Conservation (phyloP, 2,329 filamentous ascomycete species). For the Gliomastix tumulicola region DNA sequence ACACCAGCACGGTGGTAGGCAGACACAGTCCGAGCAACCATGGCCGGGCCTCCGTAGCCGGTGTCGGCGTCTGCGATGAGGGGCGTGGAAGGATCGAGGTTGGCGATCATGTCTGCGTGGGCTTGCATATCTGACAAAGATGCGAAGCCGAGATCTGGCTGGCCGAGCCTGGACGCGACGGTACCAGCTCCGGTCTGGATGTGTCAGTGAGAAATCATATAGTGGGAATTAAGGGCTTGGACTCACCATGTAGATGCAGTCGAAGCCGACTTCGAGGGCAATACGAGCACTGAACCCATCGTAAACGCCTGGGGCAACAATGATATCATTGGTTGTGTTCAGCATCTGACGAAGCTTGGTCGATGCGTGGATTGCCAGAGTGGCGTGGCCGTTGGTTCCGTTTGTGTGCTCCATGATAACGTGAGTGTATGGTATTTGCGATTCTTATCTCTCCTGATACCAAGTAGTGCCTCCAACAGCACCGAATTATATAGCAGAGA, state of each 20-base stretch:
- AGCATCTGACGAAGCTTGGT: no score
- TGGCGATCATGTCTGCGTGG: conserved; percentile 60
- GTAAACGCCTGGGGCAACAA: conserved; percentile 64
- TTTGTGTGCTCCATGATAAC: no score
- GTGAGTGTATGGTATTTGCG: no score
- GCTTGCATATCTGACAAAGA: conserved; percentile 55
- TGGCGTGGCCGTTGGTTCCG: no score
- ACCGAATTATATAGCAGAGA: no score
- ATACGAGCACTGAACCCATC: conserved; percentile 61
- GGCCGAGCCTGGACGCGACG: conserved; percentile 51
- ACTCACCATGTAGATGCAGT: conserved; percentile 60
- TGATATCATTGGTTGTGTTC: no score
- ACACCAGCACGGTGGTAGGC: conserved; percentile 47
- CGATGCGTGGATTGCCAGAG: no score
- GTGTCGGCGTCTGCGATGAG: conserved; percentile 58
- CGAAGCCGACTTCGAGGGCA: conserved; percentile 54
- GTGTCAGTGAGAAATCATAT: background rate
- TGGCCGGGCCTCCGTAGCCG: conserved; percentile 45
- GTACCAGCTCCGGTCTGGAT: conserved; percentile 55
- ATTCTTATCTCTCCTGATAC: no score
- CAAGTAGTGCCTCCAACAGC: no score
- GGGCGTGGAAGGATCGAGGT: conserved; percentile 45
- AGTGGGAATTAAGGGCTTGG: no score
- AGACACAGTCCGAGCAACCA: conserved; percentile 45
- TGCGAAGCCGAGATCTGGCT: conserved; percentile 56